Percentiles rank a stretch among this genome's conserved stretches.
phyloP scores from a whole-genome alignment of 2,329 filamentous ascomycete genomes.

The Sarocladium strictum region DNA sequence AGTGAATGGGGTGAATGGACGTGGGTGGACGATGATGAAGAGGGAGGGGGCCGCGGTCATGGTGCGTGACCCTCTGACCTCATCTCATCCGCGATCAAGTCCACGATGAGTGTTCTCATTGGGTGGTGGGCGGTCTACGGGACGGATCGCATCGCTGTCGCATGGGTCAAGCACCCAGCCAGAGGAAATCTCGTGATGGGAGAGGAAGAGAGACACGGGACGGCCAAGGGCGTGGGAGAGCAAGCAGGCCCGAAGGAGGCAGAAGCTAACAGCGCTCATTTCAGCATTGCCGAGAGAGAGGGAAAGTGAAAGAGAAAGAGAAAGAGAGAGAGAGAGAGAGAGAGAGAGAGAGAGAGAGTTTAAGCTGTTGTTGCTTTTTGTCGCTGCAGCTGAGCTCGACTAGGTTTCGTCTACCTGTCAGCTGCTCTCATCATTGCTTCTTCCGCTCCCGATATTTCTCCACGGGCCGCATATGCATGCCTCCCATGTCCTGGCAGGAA shows the following conservation, averaged over 20 bases:
- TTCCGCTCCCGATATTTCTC: neutral
- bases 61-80: constrained; percentile 8
- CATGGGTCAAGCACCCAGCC: neutral
- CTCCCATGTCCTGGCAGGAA: neutral
- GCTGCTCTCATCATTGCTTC: neutral
- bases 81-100: constrained; percentile 2
- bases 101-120: constrained; percentile 2
- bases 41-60: neutral
- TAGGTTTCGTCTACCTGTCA: neutral
- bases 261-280: neutral
- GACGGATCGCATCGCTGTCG: constrained; percentile 7
- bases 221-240: neutral
- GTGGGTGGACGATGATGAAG: neutral
- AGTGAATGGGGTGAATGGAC: too few relatives aligned
- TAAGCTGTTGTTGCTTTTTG: neutral
- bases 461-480: constrained; percentile 3
- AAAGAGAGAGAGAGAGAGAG: neutral
- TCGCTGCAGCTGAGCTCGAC: neutral
- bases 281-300: neutral
- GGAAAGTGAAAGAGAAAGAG: neutral
- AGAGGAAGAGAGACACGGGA: neutral
- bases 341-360: neutral
- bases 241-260: neutral
- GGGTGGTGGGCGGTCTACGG: constrained; percentile 5
- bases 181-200: neutral